Evolutionary conservation across 192 early-diverging fungal genomes (phyloP), one percentile per base, ranked within the genome.

Genomic region (Coemansia nantahalensis): DNA sequence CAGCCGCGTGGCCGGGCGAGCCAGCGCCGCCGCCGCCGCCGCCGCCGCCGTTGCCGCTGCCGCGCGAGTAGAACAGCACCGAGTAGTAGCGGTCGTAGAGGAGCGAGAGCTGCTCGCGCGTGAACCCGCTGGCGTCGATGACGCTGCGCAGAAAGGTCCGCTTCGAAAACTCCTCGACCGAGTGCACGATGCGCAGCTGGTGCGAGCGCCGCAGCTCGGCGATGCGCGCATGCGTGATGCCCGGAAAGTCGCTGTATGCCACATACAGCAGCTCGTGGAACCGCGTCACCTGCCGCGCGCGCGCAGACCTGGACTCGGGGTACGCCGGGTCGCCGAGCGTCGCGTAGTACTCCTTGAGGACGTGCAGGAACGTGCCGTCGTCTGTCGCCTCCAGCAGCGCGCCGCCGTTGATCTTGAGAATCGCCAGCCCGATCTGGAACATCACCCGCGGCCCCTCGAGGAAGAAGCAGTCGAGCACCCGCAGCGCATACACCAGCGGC

Each of bases 391-490:
- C 53, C 51, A 91, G 64, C 18, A 91, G 51, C 38, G 83, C 80
- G 28, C 84, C 82, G 13, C 86, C 96, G 62, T 96, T 97, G 50
- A 91, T 87, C 59, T 99, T 99, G 10, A 99, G 56, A 28, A 97
- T 89, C 6, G 93, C 95, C 50, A 87, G 58, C 17, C 86, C 89
- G 42, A 97, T 87, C 59, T 93, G 95, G 67, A 98, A 98, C 30
- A 98, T 79, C n/a, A 98, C 81, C 53, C 87, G 88, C 8, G 95
- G 94, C 0, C 95, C 97, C 54, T 99, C 94, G 82, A 97, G 84
- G 71, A 97, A 97, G 56, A 99, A 94, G 75, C 93, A 93, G 80
- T 99, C 94, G 45, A 99, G 62, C 21, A 97, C 84, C 22, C 95
- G 75, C 51, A 94, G 78, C 6, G 94, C 88, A 56, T 87, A 95